Evolutionary conservation across 805 yeast genomes (phyloP), one percentile per base, ranked within the genome.

Genomic region (Jamesozyma lodderae): DNA sequence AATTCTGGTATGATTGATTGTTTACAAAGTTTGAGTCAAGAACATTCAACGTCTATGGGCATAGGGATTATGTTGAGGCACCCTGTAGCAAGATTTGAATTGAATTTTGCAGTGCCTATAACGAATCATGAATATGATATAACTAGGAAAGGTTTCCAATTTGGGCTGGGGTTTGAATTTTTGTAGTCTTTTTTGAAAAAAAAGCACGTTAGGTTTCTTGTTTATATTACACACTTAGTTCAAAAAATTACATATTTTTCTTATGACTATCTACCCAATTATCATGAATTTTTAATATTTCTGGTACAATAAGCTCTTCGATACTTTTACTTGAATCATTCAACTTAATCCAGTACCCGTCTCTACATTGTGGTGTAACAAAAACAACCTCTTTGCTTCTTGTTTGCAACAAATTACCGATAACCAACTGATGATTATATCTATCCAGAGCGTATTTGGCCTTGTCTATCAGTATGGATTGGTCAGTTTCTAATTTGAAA

Each of bases 401-500:
- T 0, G 94, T 81, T 55, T 88, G 95, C 45, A 92, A 65, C 46
- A 92, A 63, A 54, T 92, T 92, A 3, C 98, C 98, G 57, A 92
- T 87, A 10, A 92, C 98, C 38, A 92, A 64, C 60, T 90, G 96
- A 61, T 92, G 98, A 44, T 77, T 81, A 60, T 92, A 92, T 42
- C 95, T 70, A 20, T 75, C 75, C 42, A 92, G 69, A 0, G 98
- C 96, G 41, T 72, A 77, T 36, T 67, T 66, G 9, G 95, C 83
- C 62, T 92, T 92, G 41, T 70, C 67, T 33, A 87, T 69, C 45
- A 92, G 65, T 18, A 92, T 74, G 7, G 66, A 48, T 40, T 63
- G 57, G 58, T 92, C 98, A 0, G 98, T 92, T 55, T 92, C 98
- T 36, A 92, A 70, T 60, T 92, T 92, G 65, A 92, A 92, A 14